Conservation (phyloP, 1,284 basidiomycete species). For the Malassezia yamatoensis region DNA sequence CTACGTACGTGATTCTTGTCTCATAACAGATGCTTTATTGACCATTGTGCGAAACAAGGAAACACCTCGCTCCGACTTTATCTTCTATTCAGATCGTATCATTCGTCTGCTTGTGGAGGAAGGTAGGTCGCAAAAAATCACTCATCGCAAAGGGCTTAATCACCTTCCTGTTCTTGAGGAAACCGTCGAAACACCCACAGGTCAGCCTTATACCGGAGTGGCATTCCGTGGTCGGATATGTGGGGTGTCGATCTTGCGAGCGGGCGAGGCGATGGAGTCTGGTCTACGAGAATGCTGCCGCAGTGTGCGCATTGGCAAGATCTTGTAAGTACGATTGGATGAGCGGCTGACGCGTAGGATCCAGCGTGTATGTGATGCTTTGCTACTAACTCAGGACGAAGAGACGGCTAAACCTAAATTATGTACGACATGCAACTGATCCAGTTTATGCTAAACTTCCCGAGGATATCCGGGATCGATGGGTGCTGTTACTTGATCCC, state of each 20-base stretch:
- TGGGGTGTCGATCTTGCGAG: conserved; percentile 47
- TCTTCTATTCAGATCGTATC: conserved; percentile 76
- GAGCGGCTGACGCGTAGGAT: conserved; percentile 13
- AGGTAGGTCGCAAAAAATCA: conserved; percentile 44
- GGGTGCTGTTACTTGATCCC: conserved; percentile 87
- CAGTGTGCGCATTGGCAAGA: conserved; percentile 37
- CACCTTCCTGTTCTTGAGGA: conserved; percentile 60
- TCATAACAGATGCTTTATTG: conserved; percentile 65
- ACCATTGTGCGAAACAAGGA: conserved; percentile 68
- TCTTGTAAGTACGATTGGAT: conserved; percentile 48
- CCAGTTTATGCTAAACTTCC: conserved; percentile 65
- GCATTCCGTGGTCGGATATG: conserved; percentile 41
- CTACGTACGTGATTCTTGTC: conserved; percentile 60
- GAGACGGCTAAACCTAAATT: conserved; percentile 43
- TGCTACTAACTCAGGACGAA: conserved; percentile 24
- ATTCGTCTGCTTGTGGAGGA: conserved; percentile 58
- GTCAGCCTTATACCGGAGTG: conserved; percentile 58
- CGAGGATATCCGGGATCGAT: conserved; percentile 79
- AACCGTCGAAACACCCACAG: conserved; percentile 49
- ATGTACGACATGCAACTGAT: conserved; percentile 18
- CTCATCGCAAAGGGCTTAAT: conserved; percentile 62
- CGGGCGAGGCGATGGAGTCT: conserved; percentile 51
- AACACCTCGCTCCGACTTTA: conserved; percentile 69
- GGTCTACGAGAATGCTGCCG: conserved; percentile 83
- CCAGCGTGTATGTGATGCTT: conserved; percentile 15